phyloP scores from a whole-genome alignment of 306 rosid genomes.

The Geum urbanum region DNA sequence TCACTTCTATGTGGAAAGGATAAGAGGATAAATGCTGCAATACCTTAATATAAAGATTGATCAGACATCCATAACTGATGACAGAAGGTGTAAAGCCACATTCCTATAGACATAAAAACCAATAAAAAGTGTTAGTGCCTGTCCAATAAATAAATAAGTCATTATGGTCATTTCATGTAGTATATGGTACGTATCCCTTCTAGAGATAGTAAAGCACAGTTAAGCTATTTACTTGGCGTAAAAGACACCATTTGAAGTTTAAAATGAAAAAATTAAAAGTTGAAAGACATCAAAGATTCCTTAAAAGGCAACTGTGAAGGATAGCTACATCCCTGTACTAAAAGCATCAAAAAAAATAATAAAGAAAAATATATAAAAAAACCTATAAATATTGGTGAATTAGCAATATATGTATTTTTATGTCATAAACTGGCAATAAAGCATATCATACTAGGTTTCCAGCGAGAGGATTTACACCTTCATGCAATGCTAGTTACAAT shows the following conservation, averaged over 20 bases:
- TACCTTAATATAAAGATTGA: conserved; percentile 89
- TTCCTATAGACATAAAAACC: conserved; percentile 47
- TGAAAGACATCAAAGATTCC: neutral
- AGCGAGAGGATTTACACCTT: neutral
- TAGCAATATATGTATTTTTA: neutral
- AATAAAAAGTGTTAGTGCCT: conserved; percentile 9
- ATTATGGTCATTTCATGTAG: neutral
- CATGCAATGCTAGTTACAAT: neutral
- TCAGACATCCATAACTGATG: conserved; percentile 87
- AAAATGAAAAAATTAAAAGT: conserved; percentile 3
- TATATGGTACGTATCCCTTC: neutral
- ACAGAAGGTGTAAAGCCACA: conserved; percentile 91
- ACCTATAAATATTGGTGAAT: neutral
- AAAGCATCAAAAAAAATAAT: neutral
- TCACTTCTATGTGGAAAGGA: conserved; percentile 14
- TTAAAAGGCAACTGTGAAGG: neutral
- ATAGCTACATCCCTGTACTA: neutral
- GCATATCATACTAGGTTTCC: neutral
- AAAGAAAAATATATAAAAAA: neutral
- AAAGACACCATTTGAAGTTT: neutral
- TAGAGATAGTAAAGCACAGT: neutral
- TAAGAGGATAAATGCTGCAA: conserved; percentile 8
- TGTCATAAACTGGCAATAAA: neutral
- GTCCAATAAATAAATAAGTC: conserved; percentile 13
- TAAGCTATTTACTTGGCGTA: neutral